Base-by-base conservation (phyloP, 352 stramenopile genomes). In the Phytophthora crassamura region DNA sequence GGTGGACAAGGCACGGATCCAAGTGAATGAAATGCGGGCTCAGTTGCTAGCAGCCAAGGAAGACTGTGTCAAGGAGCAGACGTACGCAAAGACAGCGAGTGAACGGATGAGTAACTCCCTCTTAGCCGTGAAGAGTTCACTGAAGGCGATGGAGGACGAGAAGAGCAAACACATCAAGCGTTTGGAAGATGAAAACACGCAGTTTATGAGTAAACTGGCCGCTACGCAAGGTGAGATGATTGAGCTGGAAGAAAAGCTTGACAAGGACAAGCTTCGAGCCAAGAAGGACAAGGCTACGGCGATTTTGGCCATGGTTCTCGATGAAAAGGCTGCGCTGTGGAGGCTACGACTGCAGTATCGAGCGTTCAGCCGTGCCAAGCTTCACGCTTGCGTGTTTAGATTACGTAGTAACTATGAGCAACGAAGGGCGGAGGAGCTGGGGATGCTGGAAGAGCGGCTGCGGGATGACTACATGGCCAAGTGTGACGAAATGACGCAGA, bases 21-120 rank as follows among this genome's bases (percentile, higher is more conserved):
- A 88, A 30, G 35, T 81, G 28, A 75, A 54, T 9, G 78, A 91
- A 16, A 72, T 89, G 55, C 69, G 72, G 3, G 62, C 72, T 0
- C 77, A 86, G 25, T 58, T 91, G 0, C 41, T 82, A 2, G 40
- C 64, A 18, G 76, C 81, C 0, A 74, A 67, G 11, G 84, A 93
- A 48, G 84, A 90, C 8, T 60, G 61, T 4, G 32, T 75, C 12
- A 90, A 88, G 34, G 82, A 93, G 59, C 81, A 87, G 38, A 52
- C 78, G 18, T 84, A 86, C 22, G 73, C 67, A 0, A 83, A 86
- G 38, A 69, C 30, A 16, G 59, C 75, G 0, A 86, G 79, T 33
- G 80, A 91, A 10, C 72, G 86, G 25, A 86, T 88, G 59, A 80
- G 80, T 0, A 81, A 81, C n/a, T 77, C 84, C 3, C 28, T 94